These are phyloP conservation scores for Blastocystis sp. DNA, from an alignment of 352 stramenopile species.

Conservation along the genomic window DNA sequence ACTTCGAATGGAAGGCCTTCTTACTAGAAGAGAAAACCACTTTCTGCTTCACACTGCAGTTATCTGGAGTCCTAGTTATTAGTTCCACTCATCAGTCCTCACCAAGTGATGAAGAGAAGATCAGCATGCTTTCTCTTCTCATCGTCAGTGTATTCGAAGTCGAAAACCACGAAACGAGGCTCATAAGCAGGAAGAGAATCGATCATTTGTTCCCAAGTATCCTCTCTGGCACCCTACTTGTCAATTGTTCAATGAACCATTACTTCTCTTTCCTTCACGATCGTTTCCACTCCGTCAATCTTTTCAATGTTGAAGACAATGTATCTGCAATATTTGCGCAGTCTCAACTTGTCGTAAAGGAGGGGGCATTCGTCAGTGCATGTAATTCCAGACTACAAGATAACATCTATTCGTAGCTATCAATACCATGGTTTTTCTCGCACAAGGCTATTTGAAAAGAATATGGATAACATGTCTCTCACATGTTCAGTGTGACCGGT, in stretches of 20 bases:
- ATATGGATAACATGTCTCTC: not conserved
- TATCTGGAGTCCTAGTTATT: conserved; percentile 50
- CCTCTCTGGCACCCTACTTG: conserved; percentile 44
- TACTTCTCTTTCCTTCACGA: conserved; percentile 55
- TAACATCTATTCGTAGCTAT: not conserved
- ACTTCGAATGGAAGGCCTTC: conserved; percentile 43
- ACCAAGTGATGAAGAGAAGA: conserved; percentile 61
- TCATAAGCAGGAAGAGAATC: conserved; percentile 58
- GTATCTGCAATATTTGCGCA: conserved; percentile 61
- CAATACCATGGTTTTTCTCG: not conserved
- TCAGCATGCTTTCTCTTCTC: conserved; percentile 52
- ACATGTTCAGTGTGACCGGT: conserved; percentile 1
- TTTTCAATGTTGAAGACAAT: conserved; percentile 62
- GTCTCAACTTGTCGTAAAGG: conserved; percentile 57
- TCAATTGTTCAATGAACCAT: not conserved
- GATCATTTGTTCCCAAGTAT: conserved; percentile 60
- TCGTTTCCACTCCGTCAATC: conserved; percentile 46
- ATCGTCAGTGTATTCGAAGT: conserved; percentile 53
- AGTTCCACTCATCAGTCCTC: not conserved
- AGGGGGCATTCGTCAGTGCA: conserved; percentile 52
- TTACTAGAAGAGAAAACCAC: conserved; percentile 61
- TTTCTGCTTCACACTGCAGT: conserved; percentile 61
- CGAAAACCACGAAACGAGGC: conserved; percentile 57
- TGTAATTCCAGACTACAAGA: conserved; percentile 60
- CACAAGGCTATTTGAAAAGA: not conserved